phyloP scores from a whole-genome alignment of 1,284 basidiomycete species.

The Cerioporus squamosus region DNA sequence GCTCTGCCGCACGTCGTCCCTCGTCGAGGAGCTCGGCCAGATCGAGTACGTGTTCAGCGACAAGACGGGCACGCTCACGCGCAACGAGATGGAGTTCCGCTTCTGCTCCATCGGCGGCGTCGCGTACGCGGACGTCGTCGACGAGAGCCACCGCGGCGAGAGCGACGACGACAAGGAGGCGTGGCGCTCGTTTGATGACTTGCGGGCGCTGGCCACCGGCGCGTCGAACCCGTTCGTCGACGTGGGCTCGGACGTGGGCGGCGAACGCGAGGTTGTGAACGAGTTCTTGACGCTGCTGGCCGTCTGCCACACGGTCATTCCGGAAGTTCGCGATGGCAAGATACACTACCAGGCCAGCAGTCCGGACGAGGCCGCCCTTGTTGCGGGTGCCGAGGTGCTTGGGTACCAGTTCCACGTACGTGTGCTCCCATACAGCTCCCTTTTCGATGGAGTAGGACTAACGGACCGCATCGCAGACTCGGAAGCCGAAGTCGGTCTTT shows the following conservation, averaged over 20 bases:
- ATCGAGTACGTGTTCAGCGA: constrained; percentile 99
- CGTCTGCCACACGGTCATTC: constrained; percentile 98
- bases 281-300: constrained; percentile 93
- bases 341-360: constrained; percentile 95
- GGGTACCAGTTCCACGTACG: constrained; percentile 94
- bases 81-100: constrained; percentile 98
- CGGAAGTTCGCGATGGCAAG: constrained; percentile 88
- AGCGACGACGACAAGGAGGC: constrained; percentile 68
- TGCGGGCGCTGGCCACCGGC: constrained; percentile 58
- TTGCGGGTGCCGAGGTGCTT: constrained; percentile 90
- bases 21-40: constrained; percentile 98
- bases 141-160: constrained; percentile 76
- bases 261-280: constrained; percentile 63
- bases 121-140: constrained; percentile 88
- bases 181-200: constrained; percentile 79
- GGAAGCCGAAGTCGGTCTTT: constrained; percentile 95
- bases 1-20: constrained; percentile 93
- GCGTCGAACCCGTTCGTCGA: constrained; percentile 61
- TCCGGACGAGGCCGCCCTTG: constrained; percentile 97
- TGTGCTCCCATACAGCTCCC: constrained; percentile 12
- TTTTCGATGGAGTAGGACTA: too few species aligned
- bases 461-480: constrained; percentile 56
- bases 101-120: constrained; percentile 90
- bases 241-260: constrained; percentile 32
- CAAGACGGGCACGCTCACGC: constrained; percentile 97